Conservation (phyloP, 805 yeast genomes). For the Candida suzukii region DNA sequence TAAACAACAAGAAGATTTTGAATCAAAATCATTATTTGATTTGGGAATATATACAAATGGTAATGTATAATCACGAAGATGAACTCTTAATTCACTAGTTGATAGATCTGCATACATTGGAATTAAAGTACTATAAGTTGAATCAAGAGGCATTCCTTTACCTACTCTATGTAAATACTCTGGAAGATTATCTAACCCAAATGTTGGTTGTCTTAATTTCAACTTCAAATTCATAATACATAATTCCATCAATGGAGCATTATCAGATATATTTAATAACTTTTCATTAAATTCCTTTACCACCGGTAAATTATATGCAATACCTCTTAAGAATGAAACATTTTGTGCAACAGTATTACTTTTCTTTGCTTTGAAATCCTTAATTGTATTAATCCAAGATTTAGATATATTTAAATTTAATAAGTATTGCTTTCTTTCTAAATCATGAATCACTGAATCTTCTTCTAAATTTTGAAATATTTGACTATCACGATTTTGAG, state of each 20-base stretch:
- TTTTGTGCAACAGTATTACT: conserved; percentile 32
- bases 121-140: conserved; percentile 57
- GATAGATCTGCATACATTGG: conserved; percentile 56
- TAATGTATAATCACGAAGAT: conserved; percentile 78
- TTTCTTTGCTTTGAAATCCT: conserved; percentile 35
- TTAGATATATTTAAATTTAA: conserved; percentile 29
- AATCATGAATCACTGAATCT: conserved; percentile 2
- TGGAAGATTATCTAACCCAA: conserved; percentile 41
- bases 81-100: conserved; percentile 58
- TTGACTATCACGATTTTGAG: too few relatives aligned
- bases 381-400: conserved; percentile 66
- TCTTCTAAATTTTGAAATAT: neutral
- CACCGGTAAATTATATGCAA: conserved; percentile 21
- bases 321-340: conserved; percentile 35
- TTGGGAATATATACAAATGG: conserved; percentile 72
- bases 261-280: conserved; percentile 37
- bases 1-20: conserved; percentile 11
- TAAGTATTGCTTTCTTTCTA: conserved; percentile 11
- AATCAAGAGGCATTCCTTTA: conserved; percentile 72
- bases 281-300: conserved; percentile 36
- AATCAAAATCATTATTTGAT: conserved; percentile 2
- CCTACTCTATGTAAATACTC: conserved; percentile 68
- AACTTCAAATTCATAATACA: conserved; percentile 42
- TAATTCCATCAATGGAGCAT: conserved; percentile 45
- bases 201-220: conserved; percentile 37